A percentile compares a stretch with the other conserved stretches of the same genome.
These are phyloP conservation scores for Candida ulmi DNA, from an alignment of 805 yeast genomes.

Conservation along the genomic window DNA sequence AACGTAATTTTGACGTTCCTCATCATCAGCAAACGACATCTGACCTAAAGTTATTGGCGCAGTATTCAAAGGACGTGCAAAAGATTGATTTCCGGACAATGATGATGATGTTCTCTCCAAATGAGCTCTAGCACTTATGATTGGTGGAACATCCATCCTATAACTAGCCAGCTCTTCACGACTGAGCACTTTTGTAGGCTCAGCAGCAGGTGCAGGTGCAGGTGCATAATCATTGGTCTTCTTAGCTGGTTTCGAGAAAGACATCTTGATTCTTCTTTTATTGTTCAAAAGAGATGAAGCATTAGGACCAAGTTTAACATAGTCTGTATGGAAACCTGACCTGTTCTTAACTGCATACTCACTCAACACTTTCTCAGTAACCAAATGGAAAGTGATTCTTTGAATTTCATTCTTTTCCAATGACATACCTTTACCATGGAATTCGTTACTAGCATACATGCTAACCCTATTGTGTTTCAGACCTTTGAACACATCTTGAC, in stretches of 20 bases:
- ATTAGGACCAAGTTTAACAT: slow-evolving; percentile 58
- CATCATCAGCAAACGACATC: slow-evolving; percentile 14
- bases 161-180: slow-evolving; percentile 12
- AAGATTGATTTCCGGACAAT: background rate
- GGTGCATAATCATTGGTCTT: background rate
- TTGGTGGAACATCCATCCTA: slow-evolving; percentile 18
- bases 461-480: slow-evolving; percentile 56
- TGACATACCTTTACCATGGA: slow-evolving; percentile 66
- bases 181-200: slow-evolving; percentile 2
- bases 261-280: slow-evolving; percentile 41
- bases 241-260: slow-evolving; percentile 30
- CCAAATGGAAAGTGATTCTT: slow-evolving; percentile 73
- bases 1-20: slow-evolving; percentile 15
- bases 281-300: slow-evolving; percentile 44
- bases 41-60: slow-evolving; percentile 19
- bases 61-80: slow-evolving; percentile 7
- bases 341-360: slow-evolving; percentile 71
- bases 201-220: background rate
- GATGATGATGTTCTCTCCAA: slow-evolving; percentile 21
- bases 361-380: slow-evolving; percentile 56
- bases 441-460: slow-evolving; percentile 55
- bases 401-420: slow-evolving; percentile 69
- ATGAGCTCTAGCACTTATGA: slow-evolving; percentile 19
- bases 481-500: slow-evolving; percentile 82
- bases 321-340: slow-evolving; percentile 77